Conservation (phyloP, 2,329 filamentous ascomycete species). For the Hypocrella siamensis region DNA sequence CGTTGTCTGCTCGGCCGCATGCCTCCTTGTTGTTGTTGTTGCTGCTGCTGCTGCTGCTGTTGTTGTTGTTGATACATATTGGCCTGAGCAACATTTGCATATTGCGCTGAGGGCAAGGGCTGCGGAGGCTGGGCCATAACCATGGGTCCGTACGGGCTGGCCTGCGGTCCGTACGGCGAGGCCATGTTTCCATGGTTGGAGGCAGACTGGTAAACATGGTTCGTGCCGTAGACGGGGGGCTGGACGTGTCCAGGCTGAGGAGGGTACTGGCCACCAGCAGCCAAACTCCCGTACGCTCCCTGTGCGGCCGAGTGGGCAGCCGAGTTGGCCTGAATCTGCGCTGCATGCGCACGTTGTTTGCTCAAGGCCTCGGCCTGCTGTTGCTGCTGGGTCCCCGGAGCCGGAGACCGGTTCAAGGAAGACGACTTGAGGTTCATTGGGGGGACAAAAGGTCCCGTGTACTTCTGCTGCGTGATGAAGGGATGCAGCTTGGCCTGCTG, state of each 20-base stretch:
- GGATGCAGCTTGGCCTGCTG: constrained; percentile 95
- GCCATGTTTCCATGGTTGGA: constrained; percentile 31
- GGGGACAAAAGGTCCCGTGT: constrained; percentile 86
- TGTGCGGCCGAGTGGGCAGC: constrained; percentile 51
- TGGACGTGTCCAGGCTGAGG: constrained; percentile 27
- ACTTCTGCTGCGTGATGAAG: constrained; percentile 98
- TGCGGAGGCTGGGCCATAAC: constrained; percentile 50
- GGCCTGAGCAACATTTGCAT: constrained; percentile 35
- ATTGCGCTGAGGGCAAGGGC: constrained; percentile 51
- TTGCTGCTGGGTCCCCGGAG: constrained; percentile 88
- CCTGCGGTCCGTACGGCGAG: constrained; percentile 66
- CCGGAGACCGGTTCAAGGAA: constrained; percentile 70
- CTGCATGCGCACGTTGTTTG: constrained; percentile 70
- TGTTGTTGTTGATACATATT: constrained; percentile 43
- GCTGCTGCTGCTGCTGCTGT: too few relatives aligned
- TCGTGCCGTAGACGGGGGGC: constrained; percentile 67
- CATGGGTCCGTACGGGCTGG: constrained; percentile 57
- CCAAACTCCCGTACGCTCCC: constrained; percentile 43
- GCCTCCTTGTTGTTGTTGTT: too few relatives aligned
- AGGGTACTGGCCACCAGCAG: constrained; percentile 28
- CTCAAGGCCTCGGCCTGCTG: constrained; percentile 87
- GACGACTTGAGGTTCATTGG: constrained; percentile 92
- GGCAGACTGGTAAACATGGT: constrained; percentile 59
- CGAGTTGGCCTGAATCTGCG: constrained; percentile 54
- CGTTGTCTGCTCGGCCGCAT: constrained; percentile 68